Base-by-base conservation (phyloP, 139 green algal species). In the Coelastrella sp. region DNA sequence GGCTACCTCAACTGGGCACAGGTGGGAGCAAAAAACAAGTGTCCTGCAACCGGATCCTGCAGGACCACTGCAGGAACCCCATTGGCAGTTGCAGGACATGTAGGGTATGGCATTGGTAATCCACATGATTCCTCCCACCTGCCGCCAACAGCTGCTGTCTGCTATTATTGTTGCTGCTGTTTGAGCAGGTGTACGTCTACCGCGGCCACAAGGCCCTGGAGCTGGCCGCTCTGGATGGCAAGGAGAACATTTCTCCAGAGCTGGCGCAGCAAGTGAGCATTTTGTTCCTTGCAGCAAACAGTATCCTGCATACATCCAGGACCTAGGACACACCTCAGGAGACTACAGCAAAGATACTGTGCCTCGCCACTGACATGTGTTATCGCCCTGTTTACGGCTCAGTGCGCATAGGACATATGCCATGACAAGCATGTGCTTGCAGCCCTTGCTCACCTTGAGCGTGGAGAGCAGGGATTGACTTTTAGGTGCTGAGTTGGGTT, bases 151-250 rank as follows among this genome's bases (percentile, higher is more conserved):
- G 35, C 3, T 49, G 35, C 35, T 49, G 35, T 15, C 63, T 70
- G 63, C 11, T 15, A 5, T 70, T 25, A 8, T 4, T 76, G 68
- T 76, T n/a, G 68, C 19, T 76, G 68, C 35, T 76, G 68, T 76
- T 24, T 4, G 15, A 11, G n/a, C 24, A 80, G 24, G 74, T 80
- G 9, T 80, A 59, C 20, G 25, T 87, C 6, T 87, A 72, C 87
- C 20, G 58, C 19, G 87, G 78, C 10, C 87, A 91, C 84, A 92
- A 92, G 88, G 78, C 72, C 8, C 27, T 93, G 49, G 89, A 93
- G 78, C 58, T 88, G 66, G 90, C 88, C 7, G 87, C 90, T 58
- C 49, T 74, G 49, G 92, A 65, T 17, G 70, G 81, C 65, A 60
- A 89, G 27, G 87, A 58, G 61, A 0, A 72, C 61, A 11, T 70